Evolutionary conservation across 352 stramenopile species (phyloP).

Genomic region (Thalassiosira pacifica): DNA sequence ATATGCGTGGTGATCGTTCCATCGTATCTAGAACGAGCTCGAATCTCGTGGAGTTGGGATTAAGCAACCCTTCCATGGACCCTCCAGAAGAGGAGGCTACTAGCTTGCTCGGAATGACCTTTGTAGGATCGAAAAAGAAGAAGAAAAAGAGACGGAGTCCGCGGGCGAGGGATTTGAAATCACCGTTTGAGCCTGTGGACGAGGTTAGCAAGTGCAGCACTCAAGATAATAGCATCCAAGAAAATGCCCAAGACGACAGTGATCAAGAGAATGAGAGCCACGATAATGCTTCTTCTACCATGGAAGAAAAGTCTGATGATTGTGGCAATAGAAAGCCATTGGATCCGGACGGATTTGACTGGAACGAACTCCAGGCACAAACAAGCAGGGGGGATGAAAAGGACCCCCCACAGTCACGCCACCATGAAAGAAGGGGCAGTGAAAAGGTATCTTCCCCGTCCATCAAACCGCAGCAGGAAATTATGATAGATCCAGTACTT

Average conservation of each 20-base stretch:
- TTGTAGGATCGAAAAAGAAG: constrained; percentile 55
- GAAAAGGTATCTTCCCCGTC: too few species aligned
- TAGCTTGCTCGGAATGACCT: constrained; percentile 49
- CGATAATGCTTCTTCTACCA: not conserved
- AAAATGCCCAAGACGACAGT: not conserved
- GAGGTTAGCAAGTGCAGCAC: constrained; percentile 23
- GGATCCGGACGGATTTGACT: constrained; percentile 43
- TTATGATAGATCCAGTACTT: not conserved
- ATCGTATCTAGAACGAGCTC: constrained; percentile 53
- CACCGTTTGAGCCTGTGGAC: constrained; percentile 39
- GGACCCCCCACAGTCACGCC: not conserved
- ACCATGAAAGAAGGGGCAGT: too few species aligned
- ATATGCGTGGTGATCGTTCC: constrained; percentile 25
- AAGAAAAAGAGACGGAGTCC: constrained; percentile 27
- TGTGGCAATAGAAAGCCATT: not conserved
- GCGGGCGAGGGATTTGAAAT: not conserved
- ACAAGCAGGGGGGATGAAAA: not conserved
- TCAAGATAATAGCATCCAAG: not conserved
- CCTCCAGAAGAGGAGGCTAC: constrained; percentile 19
- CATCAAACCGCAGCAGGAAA: not conserved
- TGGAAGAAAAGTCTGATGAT: not conserved
- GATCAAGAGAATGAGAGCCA: not conserved
- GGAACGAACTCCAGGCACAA: constrained; percentile 39
- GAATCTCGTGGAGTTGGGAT: constrained; percentile 56
- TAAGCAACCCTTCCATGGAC: constrained; percentile 9